A percentile compares a stretch with the other conserved stretches of the same genome.
phyloP scores from a whole-genome alignment of 2,329 filamentous ascomycete genomes.

The Podosphaera leucotricha region DNA sequence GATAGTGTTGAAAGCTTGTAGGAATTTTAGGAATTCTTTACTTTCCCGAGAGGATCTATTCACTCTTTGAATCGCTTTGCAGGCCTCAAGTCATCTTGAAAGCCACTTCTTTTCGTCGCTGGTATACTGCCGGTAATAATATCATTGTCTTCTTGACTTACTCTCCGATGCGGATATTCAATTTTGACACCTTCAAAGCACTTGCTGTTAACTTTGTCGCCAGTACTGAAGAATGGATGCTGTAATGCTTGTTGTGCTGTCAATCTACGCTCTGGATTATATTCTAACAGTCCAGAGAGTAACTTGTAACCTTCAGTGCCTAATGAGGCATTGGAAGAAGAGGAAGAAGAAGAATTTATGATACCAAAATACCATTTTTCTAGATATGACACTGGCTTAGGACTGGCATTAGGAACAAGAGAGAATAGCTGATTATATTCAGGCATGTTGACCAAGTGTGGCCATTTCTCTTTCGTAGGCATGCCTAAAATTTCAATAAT shows the following conservation, averaged over 20 bases:
- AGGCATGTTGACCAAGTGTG: conserved; percentile 60
- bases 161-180: conserved; percentile 73
- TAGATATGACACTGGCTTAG: conserved; percentile 22
- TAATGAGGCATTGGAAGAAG: conserved; percentile 27
- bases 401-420: conserved; percentile 24
- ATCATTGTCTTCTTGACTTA: conserved; percentile 89
- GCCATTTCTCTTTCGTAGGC: conserved; percentile 75
- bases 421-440: conserved; percentile 52
- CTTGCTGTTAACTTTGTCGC: conserved; percentile 47
- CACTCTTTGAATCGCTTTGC: conserved; percentile 37
- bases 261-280: conserved; percentile 72
- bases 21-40: no score
- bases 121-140: conserved; percentile 76
- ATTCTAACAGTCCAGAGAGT: conserved; percentile 64
- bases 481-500: conserved; percentile 92
- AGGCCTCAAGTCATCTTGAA: conserved; percentile 54
- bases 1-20: no score
- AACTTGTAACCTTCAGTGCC: conserved; percentile 62
- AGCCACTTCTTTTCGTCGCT: conserved; percentile 68
- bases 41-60: neutral
- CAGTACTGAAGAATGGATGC: conserved; percentile 65
- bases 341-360: conserved; percentile 28
- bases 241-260: conserved; percentile 75
- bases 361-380: conserved; percentile 64
- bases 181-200: conserved; percentile 78